These are phyloP conservation scores for Trypanosoma theileri DNA, from an alignment of 208 protist species.

Conservation along the genomic window DNA sequence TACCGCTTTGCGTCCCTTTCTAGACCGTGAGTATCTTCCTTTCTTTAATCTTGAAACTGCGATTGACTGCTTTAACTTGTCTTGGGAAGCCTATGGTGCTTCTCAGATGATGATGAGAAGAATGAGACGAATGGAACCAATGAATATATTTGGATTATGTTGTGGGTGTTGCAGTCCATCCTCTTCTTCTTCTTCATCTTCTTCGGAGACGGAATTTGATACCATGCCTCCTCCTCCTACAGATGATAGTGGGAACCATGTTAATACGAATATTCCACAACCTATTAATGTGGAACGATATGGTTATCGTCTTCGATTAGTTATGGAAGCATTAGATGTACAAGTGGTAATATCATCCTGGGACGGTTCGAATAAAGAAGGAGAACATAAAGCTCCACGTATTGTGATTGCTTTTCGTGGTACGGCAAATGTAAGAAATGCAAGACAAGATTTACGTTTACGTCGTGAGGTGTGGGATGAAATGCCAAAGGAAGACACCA, in stretches of 20 bases:
- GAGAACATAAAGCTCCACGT: slow-evolving; percentile 62
- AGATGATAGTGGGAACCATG: background rate
- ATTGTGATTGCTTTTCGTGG: slow-evolving; percentile 89
- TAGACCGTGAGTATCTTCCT: slow-evolving; percentile 56
- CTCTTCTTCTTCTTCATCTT: background rate
- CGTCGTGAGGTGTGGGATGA: slow-evolving; percentile 73
- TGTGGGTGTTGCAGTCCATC: slow-evolving; percentile 9
- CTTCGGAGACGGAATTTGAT: too few relatives aligned
- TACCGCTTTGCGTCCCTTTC: slow-evolving; percentile 51
- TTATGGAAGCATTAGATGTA: slow-evolving; percentile 58
- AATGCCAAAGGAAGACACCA: slow-evolving; percentile 43
- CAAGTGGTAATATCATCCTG: slow-evolving; percentile 77
- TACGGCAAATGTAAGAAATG: slow-evolving; percentile 81
- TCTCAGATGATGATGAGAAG: background rate
- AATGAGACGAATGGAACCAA: background rate
- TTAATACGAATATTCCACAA: background rate
- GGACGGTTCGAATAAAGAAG: slow-evolving; percentile 38
- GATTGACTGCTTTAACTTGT: slow-evolving; percentile 89
- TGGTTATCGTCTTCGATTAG: slow-evolving; percentile 66
- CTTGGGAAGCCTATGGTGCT: slow-evolving; percentile 60
- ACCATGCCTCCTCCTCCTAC: background rate
- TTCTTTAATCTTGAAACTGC: slow-evolving; percentile 89
- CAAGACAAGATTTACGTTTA: slow-evolving; percentile 73
- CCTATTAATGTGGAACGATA: slow-evolving; percentile 81
- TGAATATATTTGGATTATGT: background rate